Evolutionary conservation across 2,329 filamentous ascomycete genomes (phyloP), one percentile per base, ranked within the genome.

Genomic region (Trichoderma lentiforme): DNA sequence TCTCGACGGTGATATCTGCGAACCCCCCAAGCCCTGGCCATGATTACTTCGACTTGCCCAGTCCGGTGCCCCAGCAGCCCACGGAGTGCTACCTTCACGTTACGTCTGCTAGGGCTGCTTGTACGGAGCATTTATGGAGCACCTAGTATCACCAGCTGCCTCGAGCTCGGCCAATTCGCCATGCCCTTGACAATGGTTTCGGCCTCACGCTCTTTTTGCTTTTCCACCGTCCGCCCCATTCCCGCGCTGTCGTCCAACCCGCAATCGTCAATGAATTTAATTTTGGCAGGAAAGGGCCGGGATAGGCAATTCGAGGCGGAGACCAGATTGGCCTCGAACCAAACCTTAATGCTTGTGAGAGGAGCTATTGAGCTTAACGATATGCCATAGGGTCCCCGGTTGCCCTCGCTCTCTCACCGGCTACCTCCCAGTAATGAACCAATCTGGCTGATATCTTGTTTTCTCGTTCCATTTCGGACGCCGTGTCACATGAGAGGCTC

Each of bases 41-140:
- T 51, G 34, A 53, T 58, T 57, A 53, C 12, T 69, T 61, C 36
- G 56, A 69, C 56, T 69, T 69, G 66, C 66, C 65, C 66, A 51
- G 66, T 69, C 28, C 32, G 66, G 66, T 24, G 39, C 39, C 39
- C 62, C 30, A 30, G 39, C 26, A 51, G 24, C 61, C 36, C 21
- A 39, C 21, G 56, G 56, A 60, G 56, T 34, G 28, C 28, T 60
- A n/a, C 47, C 47, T 53, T 53, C 18, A 53, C 47, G 47, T 53
- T 53, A 53, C 47, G 47, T 53, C 47, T 53, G 47, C 47, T 34
- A 58, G 28, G 18, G 15, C 56, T 58, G 30, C 28, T 32, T n/a
- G 15, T 21, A 30, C 53, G 57, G 57, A 62, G 60, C 60, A 26
- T 67, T 43, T 67, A 68, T 60, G 65, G 53, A 60, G 65, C 28